Percentiles rank a stretch among this genome's conserved stretches.
Conservation (phyloP, 2,329 filamentous ascomycete genomes). For the Aspergillus cejpii region DNA sequence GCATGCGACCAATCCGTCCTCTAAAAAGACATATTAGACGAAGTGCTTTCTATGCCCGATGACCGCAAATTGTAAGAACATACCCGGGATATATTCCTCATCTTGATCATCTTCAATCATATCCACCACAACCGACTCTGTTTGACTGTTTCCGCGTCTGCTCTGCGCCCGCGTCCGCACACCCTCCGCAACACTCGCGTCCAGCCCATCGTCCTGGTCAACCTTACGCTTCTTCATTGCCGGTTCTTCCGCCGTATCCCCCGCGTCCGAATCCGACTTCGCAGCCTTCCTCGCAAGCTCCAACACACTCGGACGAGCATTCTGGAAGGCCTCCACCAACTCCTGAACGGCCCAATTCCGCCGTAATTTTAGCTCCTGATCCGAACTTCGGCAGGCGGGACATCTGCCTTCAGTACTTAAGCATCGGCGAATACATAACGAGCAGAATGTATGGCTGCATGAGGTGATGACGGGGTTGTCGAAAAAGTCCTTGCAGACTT, state of each 20-base stretch:
- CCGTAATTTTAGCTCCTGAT: constrained; percentile 78
- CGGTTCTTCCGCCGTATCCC: constrained; percentile 27
- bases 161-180: constrained; percentile 34
- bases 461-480: constrained; percentile 89
- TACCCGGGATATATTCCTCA: constrained; percentile 35
- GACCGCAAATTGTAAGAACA: constrained; percentile 4
- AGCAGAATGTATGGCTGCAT: constrained; percentile 95
- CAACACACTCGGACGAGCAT: constrained; percentile 57
- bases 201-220: constrained; percentile 30
- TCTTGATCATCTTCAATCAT: constrained; percentile 39
- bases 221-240: constrained; percentile 34
- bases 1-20: constrained; percentile 73
- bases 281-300: constrained; percentile 54
- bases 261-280: constrained; percentile 48
- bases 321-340: constrained; percentile 69
- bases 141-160: constrained; percentile 13
- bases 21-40: constrained; percentile 30
- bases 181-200: constrained; percentile 24
- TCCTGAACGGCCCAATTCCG: constrained; percentile 83
- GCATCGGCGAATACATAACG: constrained; percentile 83
- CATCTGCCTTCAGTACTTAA: constrained; percentile 79
- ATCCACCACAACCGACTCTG: constrained; percentile 17
- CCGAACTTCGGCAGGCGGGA: constrained; percentile 68
- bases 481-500: constrained; percentile 98
- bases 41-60: background rate